phyloP scores from a whole-genome alignment of 179 eudicot species.

The Corrigiola litoralis region DNA sequence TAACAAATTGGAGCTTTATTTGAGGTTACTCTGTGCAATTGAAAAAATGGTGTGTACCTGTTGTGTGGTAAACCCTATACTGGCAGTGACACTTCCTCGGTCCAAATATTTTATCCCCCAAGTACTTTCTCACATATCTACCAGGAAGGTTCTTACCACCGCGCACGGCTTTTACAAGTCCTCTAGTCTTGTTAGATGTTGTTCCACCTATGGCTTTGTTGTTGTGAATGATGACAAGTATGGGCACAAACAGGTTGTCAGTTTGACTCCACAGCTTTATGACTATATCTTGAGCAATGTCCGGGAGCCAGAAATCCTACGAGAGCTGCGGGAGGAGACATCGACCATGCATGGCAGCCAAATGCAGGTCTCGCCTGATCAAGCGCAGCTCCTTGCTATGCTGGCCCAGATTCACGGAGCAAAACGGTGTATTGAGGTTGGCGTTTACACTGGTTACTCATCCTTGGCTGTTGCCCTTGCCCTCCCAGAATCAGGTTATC shows the following conservation, averaged over 20 bases:
- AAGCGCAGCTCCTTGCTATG: constrained; percentile 92
- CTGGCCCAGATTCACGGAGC: constrained; percentile 86
- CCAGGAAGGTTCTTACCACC: neutral
- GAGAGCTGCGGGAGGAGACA: constrained; percentile 79
- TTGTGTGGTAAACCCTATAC: neutral
- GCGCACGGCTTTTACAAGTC: constrained; percentile 4
- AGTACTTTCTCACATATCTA: neutral
- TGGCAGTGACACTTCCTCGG: constrained; percentile 10
- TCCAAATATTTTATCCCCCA: neutral
- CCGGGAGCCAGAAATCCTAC: constrained; percentile 71
- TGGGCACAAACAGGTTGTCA: constrained; percentile 69
- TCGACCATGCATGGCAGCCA: constrained; percentile 69
- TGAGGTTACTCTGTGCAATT: neutral
- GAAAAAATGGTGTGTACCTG: constrained; percentile 11
- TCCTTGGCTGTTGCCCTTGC: constrained; percentile 90
- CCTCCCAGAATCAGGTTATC: constrained; percentile 74
- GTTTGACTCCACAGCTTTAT: constrained; percentile 63
- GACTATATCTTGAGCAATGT: constrained; percentile 67
- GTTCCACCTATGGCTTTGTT: constrained; percentile 24
- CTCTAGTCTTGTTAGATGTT: constrained; percentile 15
- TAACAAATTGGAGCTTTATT: neutral
- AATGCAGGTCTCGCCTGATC: constrained; percentile 99
- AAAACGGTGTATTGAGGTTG: constrained; percentile 83
- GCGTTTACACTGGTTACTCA: constrained; percentile 94
- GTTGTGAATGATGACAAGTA: constrained; percentile 47